phyloP scores from a whole-genome alignment of 495 filamentous ascomycete genomes.

The Hypoxylon rickii region DNA sequence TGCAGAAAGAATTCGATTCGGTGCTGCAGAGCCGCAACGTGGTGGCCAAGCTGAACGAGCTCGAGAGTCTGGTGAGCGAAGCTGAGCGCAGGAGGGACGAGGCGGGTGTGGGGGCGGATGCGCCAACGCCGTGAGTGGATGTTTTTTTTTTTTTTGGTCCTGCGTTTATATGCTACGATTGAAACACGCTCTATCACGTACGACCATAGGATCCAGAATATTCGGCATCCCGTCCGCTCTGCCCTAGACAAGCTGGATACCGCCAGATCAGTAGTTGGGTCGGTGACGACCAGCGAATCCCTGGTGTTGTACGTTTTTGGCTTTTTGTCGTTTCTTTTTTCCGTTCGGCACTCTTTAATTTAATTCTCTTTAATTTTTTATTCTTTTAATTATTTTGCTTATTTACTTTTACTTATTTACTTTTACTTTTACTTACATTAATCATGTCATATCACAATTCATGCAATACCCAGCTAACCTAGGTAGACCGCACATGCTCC shows the following conservation, averaged over 20 bases:
- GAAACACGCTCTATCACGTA: slow-evolving; percentile 30
- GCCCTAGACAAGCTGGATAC: slow-evolving; percentile 48
- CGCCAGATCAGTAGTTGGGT: slow-evolving; percentile 53
- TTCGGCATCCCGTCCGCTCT: slow-evolving; percentile 58
- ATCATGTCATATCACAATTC: not conserved
- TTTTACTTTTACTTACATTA: slow-evolving; percentile 6
- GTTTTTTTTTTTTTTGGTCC: slow-evolving; percentile 5
- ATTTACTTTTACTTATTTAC: slow-evolving; percentile 2
- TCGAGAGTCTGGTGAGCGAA: slow-evolving; percentile 76
- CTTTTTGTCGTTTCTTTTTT: slow-evolving; percentile 17
- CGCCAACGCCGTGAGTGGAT: slow-evolving; percentile 53
- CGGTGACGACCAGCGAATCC: slow-evolving; percentile 56
- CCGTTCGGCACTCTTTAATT: too few species aligned
- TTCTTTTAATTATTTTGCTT: not conserved
- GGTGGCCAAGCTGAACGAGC: slow-evolving; percentile 75
- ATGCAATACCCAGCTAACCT: too few species aligned
- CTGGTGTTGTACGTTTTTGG: slow-evolving; percentile 51
- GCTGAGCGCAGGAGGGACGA: slow-evolving; percentile 64
- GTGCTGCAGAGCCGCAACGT: slow-evolving; percentile 74
- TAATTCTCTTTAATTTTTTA: slow-evolving; percentile 9
- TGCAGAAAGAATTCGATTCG: slow-evolving; percentile 72
- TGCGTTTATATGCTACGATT: slow-evolving; percentile 26
- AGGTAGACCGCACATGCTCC: slow-evolving; percentile 75
- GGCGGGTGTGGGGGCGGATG: slow-evolving; percentile 31
- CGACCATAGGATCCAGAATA: slow-evolving; percentile 52